phyloP scores from a whole-genome alignment of 2,329 filamentous ascomycete genomes.

The Myotisia sp. region DNA sequence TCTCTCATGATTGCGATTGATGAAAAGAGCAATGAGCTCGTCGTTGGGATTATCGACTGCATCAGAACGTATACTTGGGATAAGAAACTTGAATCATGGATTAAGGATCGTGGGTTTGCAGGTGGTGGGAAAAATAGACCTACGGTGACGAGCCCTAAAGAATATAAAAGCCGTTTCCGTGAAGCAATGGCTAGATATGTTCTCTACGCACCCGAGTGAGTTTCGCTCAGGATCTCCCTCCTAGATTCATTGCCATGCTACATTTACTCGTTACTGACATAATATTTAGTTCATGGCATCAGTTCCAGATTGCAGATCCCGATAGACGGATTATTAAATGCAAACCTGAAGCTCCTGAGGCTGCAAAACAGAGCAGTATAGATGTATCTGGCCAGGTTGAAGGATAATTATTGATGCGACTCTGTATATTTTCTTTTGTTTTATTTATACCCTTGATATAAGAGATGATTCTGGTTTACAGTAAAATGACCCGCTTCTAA shows the following conservation, averaged over 20 bases:
- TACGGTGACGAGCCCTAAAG: slow-evolving; percentile 91
- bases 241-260: not conserved
- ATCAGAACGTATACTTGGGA: slow-evolving; percentile 99
- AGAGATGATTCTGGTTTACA: too few species aligned
- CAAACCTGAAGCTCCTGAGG: too few species aligned
- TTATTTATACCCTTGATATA: too few species aligned
- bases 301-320: slow-evolving; percentile 9
- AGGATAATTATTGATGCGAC: too few species aligned
- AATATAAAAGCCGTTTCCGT: slow-evolving; percentile 90
- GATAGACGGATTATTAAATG: slow-evolving; percentile 4
- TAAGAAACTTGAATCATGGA: slow-evolving; percentile 99
- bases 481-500: too few species aligned
- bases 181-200: slow-evolving; percentile 89
- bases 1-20: slow-evolving; percentile 97
- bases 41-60: slow-evolving; percentile 96
- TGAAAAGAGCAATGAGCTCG: slow-evolving; percentile 73
- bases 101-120: slow-evolving; percentile 86
- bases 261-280: not conserved
- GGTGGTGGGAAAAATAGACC: slow-evolving; percentile 68
- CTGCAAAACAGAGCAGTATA: too few species aligned
- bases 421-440: too few species aligned
- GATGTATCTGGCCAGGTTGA: too few species aligned
- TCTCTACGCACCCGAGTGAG: slow-evolving; percentile 36
- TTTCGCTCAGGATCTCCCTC: too few species aligned
- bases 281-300: slow-evolving; percentile 12